Conservation (phyloP, 352 stramenopile species). For the Blastocystis sp. region DNA sequence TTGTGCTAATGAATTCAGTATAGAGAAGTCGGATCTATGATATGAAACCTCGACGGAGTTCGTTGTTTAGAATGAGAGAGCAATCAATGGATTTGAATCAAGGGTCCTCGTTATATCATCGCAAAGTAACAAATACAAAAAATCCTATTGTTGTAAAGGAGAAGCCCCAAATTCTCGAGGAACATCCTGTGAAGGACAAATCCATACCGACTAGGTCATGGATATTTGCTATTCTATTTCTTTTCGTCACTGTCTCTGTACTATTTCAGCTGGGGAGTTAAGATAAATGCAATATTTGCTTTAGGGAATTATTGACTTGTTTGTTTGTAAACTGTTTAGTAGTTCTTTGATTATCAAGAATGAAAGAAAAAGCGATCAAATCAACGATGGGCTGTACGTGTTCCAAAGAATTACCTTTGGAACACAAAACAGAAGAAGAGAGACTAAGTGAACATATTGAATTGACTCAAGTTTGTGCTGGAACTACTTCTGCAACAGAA, state of each 20-base stretch:
- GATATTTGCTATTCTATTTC: background rate
- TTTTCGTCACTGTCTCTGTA: background rate
- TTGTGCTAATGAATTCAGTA: background rate
- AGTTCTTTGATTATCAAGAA: constrained; percentile 30
- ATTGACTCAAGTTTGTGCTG: too few species aligned
- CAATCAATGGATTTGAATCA: background rate
- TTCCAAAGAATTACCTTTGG: constrained; percentile 18
- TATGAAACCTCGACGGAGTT: background rate
- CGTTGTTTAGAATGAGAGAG: background rate
- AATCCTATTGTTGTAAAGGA: background rate
- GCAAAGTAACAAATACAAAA: constrained; percentile 10
- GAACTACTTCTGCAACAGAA: background rate
- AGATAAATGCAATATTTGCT: background rate
- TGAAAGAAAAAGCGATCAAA: background rate
- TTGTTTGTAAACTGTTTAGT: constrained; percentile 18
- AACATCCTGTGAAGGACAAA: too few species aligned
- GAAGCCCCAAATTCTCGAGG: too few species aligned
- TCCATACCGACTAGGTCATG: too few species aligned
- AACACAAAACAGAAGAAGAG: background rate
- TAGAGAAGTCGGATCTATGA: constrained; percentile 24
- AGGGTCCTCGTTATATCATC: constrained; percentile 11
- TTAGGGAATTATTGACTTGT: background rate
- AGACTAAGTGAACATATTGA: too few species aligned
- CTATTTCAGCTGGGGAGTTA: background rate
- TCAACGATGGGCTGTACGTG: constrained; percentile 23